Conservation (phyloP, 2,329 filamentous ascomycete genomes). For the Fusarium veterinarium region DNA sequence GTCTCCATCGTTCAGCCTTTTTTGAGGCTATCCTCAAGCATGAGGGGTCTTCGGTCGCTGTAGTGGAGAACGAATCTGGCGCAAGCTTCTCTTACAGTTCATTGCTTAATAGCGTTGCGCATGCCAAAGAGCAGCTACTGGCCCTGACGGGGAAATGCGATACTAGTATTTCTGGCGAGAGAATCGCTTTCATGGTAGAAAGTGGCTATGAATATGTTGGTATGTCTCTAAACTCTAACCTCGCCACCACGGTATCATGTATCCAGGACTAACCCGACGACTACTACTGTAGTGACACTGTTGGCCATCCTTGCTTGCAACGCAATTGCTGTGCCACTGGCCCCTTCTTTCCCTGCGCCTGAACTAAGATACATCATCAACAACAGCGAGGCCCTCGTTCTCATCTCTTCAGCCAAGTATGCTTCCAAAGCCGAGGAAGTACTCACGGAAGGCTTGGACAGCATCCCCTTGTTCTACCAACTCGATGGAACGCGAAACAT, state of each 20-base stretch:
- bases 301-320: constrained; percentile 86
- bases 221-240: constrained; percentile 57
- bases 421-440: constrained; percentile 78
- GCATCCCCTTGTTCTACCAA: constrained; percentile 70
- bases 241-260: accelerated
- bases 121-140: neutral
- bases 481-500: constrained; percentile 74
- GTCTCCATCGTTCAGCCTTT: neutral
- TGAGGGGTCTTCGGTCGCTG: neutral
- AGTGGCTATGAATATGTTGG: constrained; percentile 99
- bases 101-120: neutral
- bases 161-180: constrained; percentile 66
- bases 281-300: constrained; percentile 77
- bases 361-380: constrained; percentile 94
- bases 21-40: constrained; percentile 9
- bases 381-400: constrained; percentile 81
- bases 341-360: constrained; percentile 83
- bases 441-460: constrained; percentile 72
- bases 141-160: neutral
- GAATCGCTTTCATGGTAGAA: constrained; percentile 91
- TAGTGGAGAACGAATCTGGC: constrained; percentile 1
- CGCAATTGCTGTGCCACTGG: constrained; percentile 90
- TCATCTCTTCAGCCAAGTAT: constrained; percentile 85
- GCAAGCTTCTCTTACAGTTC: neutral
- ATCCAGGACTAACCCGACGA: neutral